Evolutionary conservation across 1,284 basidiomycete genomes (phyloP).

Genomic region (Psilocybe mexicana): DNA sequence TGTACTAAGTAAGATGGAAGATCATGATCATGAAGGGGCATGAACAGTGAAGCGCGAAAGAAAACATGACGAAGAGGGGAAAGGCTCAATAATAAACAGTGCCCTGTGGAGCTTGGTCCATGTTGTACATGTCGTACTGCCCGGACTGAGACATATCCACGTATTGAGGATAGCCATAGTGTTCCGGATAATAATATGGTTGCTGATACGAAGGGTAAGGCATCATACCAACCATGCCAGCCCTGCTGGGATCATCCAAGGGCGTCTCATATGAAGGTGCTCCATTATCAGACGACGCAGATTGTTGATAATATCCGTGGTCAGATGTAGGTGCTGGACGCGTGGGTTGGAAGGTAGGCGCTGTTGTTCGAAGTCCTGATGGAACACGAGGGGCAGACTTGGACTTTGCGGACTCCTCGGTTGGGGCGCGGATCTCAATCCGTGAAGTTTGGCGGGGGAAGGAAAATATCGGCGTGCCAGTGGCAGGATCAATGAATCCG

Average conservation of each 20-base stretch:
- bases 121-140: slow-evolving; percentile 66
- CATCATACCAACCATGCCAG: slow-evolving; percentile 40
- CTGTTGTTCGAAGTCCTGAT: slow-evolving; percentile 44
- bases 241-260: slow-evolving; percentile 26
- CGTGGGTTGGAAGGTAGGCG: slow-evolving; percentile 47
- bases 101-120: slow-evolving; percentile 52
- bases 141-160: slow-evolving; percentile 64
- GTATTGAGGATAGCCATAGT: slow-evolving; percentile 64
- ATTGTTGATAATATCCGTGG: slow-evolving; percentile 30
- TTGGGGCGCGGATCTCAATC: slow-evolving; percentile 73
- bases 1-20: slow-evolving; percentile 18
- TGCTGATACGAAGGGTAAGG: slow-evolving; percentile 56
- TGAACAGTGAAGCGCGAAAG: slow-evolving; percentile 11
- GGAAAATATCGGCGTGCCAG: slow-evolving; percentile 66
- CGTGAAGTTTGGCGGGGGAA: slow-evolving; percentile 71
- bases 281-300: slow-evolving; percentile 16
- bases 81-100: slow-evolving; percentile 59
- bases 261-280: slow-evolving; percentile 29
- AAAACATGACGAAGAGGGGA: slow-evolving; percentile 18
- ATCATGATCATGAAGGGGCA: slow-evolving; percentile 14
- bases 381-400: slow-evolving; percentile 37
- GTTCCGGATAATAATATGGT: slow-evolving; percentile 65
- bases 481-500: slow-evolving; percentile 61
- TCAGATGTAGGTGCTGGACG: slow-evolving; percentile 28
- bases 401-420: slow-evolving; percentile 34